Percentiles rank a stretch among this genome's conserved stretches.
These are phyloP conservation scores for Pythium dissotocum DNA, from an alignment of 352 stramenopile species.

Conservation along the genomic window DNA sequence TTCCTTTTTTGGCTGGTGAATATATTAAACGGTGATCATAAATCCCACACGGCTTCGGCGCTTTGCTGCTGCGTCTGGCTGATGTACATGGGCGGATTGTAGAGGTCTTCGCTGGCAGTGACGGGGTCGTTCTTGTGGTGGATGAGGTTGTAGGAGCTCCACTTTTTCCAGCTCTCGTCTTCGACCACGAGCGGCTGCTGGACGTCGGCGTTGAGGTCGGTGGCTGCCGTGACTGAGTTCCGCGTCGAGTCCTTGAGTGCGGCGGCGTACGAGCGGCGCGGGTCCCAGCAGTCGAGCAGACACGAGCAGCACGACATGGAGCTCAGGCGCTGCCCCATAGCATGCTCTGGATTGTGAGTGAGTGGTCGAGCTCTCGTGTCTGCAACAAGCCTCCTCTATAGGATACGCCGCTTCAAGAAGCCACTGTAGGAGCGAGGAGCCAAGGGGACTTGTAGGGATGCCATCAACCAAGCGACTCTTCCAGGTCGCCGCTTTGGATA, in stretches of 20 bases:
- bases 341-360: not conserved
- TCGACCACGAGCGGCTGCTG: conserved; percentile 73
- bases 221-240: conserved; percentile 1
- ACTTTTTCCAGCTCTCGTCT: conserved; percentile 84
- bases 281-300: conserved; percentile 24
- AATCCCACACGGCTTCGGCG: conserved; percentile 74
- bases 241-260: not conserved
- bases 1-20: no score
- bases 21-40: conserved; percentile 31
- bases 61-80: conserved; percentile 42
- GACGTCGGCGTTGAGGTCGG: conserved; percentile 15
- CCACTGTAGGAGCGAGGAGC: not conserved
- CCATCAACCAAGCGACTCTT: not conserved
- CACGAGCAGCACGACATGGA: conserved; percentile 30
- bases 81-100: conserved; percentile 57
- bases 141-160: conserved; percentile 76
- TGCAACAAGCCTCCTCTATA: not conserved
- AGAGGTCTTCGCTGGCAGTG: conserved; percentile 27
- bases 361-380: not conserved
- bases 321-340: conserved; percentile 41
- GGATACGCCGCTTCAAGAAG: conserved; percentile 2
- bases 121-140: conserved; percentile 33
- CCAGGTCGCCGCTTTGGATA: not conserved
- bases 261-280: conserved; percentile 2
- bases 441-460: not conserved